phyloP scores from a whole-genome alignment of 768 basidiomycete species.

The Tricholomella constricta region DNA sequence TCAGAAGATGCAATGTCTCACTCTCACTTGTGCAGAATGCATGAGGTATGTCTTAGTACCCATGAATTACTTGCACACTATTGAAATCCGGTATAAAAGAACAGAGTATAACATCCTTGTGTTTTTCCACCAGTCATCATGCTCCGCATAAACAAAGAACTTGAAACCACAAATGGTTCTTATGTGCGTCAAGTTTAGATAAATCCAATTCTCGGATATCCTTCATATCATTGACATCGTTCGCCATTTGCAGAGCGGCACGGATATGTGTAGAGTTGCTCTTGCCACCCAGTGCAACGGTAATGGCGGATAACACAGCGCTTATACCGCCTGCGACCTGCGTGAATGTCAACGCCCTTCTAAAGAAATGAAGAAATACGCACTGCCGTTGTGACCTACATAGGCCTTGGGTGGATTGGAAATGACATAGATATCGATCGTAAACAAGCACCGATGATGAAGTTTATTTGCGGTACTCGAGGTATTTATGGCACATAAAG shows the following conservation, averaged over 20 bases:
- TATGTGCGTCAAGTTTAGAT: constrained; percentile 40
- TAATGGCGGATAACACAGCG: constrained; percentile 90
- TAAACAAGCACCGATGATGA: constrained; percentile 73
- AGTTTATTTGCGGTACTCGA: constrained; percentile 91
- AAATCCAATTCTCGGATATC: constrained; percentile 55
- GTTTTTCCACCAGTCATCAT: constrained; percentile 70
- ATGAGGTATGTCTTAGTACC: constrained; percentile 56
- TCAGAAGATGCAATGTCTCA: background rate
- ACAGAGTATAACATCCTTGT: constrained; percentile 46
- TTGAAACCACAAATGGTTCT: constrained; percentile 47
- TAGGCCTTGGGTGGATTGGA: background rate
- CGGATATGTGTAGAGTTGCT: constrained; percentile 75
- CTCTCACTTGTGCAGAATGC: constrained; percentile 73
- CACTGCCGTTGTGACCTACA: constrained; percentile 90
- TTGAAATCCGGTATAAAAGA: constrained; percentile 37
- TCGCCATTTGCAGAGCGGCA: constrained; percentile 59
- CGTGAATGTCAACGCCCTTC: background rate
- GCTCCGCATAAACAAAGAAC: constrained; percentile 60
- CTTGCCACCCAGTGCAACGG: constrained; percentile 92
- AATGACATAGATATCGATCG: background rate
- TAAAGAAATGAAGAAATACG: background rate
- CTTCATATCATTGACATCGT: constrained; percentile 74
- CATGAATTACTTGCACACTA: constrained; percentile 43
- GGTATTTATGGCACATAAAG: constrained; percentile 94
- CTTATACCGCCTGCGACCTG: constrained; percentile 80